A percentile compares a stretch with the other conserved stretches of the same genome.
Evolutionary conservation across 257 asterid genomes (phyloP).

Genomic region (Solanum chaucha): DNA sequence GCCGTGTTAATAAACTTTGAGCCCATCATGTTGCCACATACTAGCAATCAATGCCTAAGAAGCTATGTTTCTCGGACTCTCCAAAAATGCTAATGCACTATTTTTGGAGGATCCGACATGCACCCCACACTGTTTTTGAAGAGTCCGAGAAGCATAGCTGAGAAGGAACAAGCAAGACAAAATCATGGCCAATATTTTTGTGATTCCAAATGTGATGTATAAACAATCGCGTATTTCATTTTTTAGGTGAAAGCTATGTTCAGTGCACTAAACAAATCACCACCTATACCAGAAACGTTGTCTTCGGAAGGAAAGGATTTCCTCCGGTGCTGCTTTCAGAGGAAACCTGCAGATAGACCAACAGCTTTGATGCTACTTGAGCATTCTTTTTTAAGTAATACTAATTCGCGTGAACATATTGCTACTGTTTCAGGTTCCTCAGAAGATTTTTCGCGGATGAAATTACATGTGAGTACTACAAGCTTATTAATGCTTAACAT

Average conservation of each 20-base stretch:
- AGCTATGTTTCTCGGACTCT: not conserved
- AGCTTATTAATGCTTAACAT: not conserved
- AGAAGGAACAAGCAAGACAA: not conserved
- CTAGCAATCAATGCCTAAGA: not conserved
- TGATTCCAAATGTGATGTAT: not conserved
- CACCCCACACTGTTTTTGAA: not conserved
- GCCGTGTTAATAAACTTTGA: not conserved
- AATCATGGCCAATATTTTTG: not conserved
- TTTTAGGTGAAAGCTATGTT: conserved; percentile 84
- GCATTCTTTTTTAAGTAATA: conserved; percentile 44
- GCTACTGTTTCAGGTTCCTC: conserved; percentile 10
- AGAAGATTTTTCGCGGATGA: conserved; percentile 35
- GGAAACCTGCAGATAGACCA: conserved; percentile 65
- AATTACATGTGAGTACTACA: conserved; percentile 23
- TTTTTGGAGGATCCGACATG: not conserved
- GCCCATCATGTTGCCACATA: not conserved
- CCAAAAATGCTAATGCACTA: not conserved
- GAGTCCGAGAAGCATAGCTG: not conserved
- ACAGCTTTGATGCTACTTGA: conserved; percentile 52
- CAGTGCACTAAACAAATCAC: conserved; percentile 57
- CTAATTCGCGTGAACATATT: conserved; percentile 25
- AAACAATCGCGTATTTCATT: not conserved
- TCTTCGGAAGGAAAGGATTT: conserved; percentile 77
- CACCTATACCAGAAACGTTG: conserved; percentile 62
- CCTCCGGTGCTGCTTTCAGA: conserved; percentile 56